Conservation (phyloP, 2,329 filamentous ascomycete species). For the Metarhizium robertsii region DNA sequence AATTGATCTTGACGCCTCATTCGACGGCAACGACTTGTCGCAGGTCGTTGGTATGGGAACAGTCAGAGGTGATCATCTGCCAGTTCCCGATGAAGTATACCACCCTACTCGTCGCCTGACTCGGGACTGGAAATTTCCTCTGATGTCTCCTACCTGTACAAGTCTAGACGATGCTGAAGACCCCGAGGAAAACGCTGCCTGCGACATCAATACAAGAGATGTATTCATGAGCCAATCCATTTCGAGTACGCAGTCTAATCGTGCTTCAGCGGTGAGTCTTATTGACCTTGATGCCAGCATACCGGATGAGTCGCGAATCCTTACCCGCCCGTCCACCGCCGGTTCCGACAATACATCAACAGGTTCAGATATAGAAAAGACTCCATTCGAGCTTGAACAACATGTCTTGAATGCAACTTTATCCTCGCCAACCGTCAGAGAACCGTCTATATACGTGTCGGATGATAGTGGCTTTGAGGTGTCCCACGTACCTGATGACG, state of each 20-base stretch:
- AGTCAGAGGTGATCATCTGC: conserved; percentile 42
- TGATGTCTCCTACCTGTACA: conserved; percentile 28
- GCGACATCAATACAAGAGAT: conserved; percentile 26
- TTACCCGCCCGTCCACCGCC: conserved; percentile 46
- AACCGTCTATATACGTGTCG: conserved; percentile 51
- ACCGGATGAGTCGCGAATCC: conserved; percentile 38
- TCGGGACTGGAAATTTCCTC: conserved; percentile 50
- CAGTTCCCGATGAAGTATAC: conserved; percentile 43
- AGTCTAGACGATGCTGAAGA: conserved; percentile 30
- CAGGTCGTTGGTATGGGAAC: conserved; percentile 53
- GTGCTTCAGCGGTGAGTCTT: conserved; percentile 33
- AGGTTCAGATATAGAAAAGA: conserved; percentile 44
- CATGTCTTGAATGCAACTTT: conserved; percentile 45
- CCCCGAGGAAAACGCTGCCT: conserved; percentile 41
- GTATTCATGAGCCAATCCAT: conserved; percentile 10
- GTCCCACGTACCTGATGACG: conserved; percentile 1
- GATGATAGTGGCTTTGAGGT: conserved; percentile 41
- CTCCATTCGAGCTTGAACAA: conserved; percentile 53
- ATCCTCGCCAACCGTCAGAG: conserved; percentile 28
- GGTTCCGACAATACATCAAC: conserved; percentile 48
- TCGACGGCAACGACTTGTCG: conserved; percentile 45
- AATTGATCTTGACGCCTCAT: conserved; percentile 53
- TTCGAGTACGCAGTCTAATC: conserved; percentile 19
- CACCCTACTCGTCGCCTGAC: conserved; percentile 37
- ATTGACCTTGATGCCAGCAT: conserved; percentile 48